These are phyloP conservation scores for cucumber (Cucumis sativus) DNA, from an alignment of 306 rosid species.

Conservation along the genomic window DNA sequence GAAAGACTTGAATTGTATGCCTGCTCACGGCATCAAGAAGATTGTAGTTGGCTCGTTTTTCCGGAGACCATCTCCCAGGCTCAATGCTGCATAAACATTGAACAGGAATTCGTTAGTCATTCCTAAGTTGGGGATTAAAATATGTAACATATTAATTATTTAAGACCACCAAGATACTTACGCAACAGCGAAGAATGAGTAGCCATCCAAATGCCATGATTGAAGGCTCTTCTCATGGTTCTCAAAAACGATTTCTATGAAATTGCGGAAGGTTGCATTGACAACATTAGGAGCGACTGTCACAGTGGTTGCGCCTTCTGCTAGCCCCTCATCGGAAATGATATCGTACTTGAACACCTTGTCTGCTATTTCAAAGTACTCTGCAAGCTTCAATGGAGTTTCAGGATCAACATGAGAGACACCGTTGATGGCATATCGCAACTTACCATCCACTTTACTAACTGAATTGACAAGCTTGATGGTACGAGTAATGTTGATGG, in stretches of 20 bases:
- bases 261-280: conserved; percentile 23
- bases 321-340: conserved; percentile 25
- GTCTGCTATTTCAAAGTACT: conserved; percentile 27
- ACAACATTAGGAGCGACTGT: conserved; percentile 27
- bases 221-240: conserved; percentile 66
- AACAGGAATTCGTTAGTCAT: not conserved
- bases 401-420: conserved; percentile 43
- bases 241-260: conserved; percentile 67
- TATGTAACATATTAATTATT: not conserved
- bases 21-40: conserved; percentile 72
- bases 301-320: not conserved
- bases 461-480: conserved; percentile 42
- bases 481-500: conserved; percentile 61
- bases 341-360: conserved; percentile 41
- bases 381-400: conserved; percentile 75
- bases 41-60: conserved; percentile 13
- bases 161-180: not conserved
- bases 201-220: conserved; percentile 52
- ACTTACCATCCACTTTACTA: conserved; percentile 29
- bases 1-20: conserved; percentile 58
- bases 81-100: conserved; percentile 22
- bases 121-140: not conserved
- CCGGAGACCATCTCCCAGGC: conserved; percentile 69
- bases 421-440: conserved; percentile 64
- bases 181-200: conserved; percentile 9